Percentiles rank a stretch among this genome's conserved stretches.
These are phyloP conservation scores for Oryza punctata DNA, from an alignment of 176 grass and related monocot species.

Conservation along the genomic window DNA sequence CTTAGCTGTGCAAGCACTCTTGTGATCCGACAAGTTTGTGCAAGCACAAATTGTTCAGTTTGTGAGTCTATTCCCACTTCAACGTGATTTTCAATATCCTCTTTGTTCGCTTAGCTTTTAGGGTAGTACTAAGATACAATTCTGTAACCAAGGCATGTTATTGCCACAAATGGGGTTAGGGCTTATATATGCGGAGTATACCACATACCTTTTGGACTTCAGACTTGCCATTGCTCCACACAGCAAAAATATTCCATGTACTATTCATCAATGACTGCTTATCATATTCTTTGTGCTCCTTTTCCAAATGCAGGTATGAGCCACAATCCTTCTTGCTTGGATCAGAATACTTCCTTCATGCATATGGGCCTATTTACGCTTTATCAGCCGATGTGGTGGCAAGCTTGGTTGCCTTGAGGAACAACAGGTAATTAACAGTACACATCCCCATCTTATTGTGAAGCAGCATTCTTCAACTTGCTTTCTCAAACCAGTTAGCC, in stretches of 20 bases:
- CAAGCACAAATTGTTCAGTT: not conserved
- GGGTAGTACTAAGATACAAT: not conserved
- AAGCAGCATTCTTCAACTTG: constrained; percentile 16
- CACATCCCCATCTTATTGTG: not conserved
- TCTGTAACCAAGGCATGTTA: not conserved
- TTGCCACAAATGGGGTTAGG: not conserved
- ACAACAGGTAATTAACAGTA: constrained; percentile 72
- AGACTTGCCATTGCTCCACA: not conserved
- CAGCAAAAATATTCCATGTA: not conserved
- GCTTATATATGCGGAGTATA: not conserved
- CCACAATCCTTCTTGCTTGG: constrained; percentile 85
- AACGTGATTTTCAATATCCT: not conserved
- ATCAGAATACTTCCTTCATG: constrained; percentile 94
- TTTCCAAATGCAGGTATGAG: constrained; percentile 72
- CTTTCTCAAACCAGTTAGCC: not conserved
- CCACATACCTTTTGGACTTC: not conserved
- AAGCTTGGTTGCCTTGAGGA: constrained; percentile 84
- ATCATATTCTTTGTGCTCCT: not conserved
- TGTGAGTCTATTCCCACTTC: not conserved
- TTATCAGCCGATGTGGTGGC: constrained; percentile 96
- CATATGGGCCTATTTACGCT: constrained; percentile 98
- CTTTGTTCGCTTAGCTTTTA: not conserved
- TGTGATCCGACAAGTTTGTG: not conserved
- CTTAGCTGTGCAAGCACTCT: not conserved
- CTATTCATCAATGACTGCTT: not conserved